phyloP scores from a whole-genome alignment of 2,329 filamentous ascomycete genomes.

The Daldinia sp. region DNA sequence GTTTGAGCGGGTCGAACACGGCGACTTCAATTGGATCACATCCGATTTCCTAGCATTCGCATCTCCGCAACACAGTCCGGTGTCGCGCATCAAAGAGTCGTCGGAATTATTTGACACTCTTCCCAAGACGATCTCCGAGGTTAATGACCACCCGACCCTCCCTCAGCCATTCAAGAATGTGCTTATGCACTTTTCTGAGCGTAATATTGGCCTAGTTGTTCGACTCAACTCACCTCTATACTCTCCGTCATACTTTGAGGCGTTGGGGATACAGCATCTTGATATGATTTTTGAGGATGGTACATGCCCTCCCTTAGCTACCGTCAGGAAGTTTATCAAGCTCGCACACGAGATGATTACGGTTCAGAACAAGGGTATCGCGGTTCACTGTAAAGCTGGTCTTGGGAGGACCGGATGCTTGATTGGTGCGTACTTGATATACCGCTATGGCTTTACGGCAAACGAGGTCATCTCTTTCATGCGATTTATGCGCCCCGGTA shows the following conservation, averaged over 20 bases:
- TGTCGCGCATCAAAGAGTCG: slow-evolving; percentile 73
- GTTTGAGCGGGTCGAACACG: slow-evolving; percentile 95
- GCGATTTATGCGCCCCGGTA: slow-evolving; percentile 98
- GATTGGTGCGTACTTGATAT: slow-evolving; percentile 97
- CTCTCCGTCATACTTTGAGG: slow-evolving; percentile 96
- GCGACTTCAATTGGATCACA: slow-evolving; percentile 99
- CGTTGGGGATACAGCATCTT: slow-evolving; percentile 90
- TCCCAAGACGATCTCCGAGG: slow-evolving; percentile 77
- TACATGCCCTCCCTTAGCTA: slow-evolving; percentile 86
- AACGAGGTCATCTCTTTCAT: slow-evolving; percentile 98
- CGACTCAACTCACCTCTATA: slow-evolving; percentile 95
- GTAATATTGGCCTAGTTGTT: slow-evolving; percentile 92
- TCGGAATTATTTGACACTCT: slow-evolving; percentile 78
- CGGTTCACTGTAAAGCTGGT: slow-evolving; percentile 98
- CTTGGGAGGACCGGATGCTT: slow-evolving; percentile 94
- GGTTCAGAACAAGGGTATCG: slow-evolving; percentile 88
- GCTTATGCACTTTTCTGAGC: slow-evolving; percentile 83
- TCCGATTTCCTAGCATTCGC: slow-evolving; percentile 96
- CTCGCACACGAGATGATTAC: slow-evolving; percentile 95
- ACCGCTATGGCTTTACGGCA: slow-evolving; percentile 95
- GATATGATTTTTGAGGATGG: slow-evolving; percentile 99
- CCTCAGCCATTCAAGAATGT: slow-evolving; percentile 96
- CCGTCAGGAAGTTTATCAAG: slow-evolving; percentile 95
- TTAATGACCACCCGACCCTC: slow-evolving; percentile 74
- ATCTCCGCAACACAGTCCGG: slow-evolving; percentile 85